Percentiles rank a stretch among this genome's conserved stretches.
phyloP scores from a whole-genome alignment of 2,329 filamentous ascomycete species.

The Neofusicoccum kwambonambiense region DNA sequence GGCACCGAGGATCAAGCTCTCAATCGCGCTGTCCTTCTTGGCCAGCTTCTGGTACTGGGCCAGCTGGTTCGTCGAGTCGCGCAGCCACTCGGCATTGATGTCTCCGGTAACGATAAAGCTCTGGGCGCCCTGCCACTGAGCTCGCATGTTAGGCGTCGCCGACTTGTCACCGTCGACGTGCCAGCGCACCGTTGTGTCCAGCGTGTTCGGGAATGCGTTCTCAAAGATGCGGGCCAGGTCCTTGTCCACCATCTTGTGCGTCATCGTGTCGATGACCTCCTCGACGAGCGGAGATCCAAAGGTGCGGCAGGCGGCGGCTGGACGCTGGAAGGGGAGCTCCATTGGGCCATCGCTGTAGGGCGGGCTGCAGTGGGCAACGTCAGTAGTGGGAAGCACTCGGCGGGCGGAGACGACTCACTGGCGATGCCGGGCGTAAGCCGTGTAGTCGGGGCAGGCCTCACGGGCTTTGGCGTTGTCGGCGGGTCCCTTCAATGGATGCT shows the following conservation, averaged over 20 bases:
- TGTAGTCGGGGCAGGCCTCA: constrained; percentile 66
- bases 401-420: constrained; percentile 53
- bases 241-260: constrained; percentile 73
- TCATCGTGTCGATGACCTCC: constrained; percentile 80
- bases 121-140: constrained; percentile 76
- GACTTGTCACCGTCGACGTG: constrained; percentile 62
- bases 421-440: constrained; percentile 55
- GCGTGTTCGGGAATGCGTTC: constrained; percentile 89
- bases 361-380: constrained; percentile 49
- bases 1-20: constrained; percentile 80
- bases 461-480: constrained; percentile 3
- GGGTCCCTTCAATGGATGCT: constrained; percentile 5
- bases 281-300: constrained; percentile 87
- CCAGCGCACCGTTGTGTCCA: constrained; percentile 87
- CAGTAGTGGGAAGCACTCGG: constrained; percentile 23
- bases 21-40: constrained; percentile 74
- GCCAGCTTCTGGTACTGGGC: constrained; percentile 84
- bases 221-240: constrained; percentile 92
- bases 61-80: constrained; percentile 91
- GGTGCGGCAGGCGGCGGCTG: constrained; percentile 76
- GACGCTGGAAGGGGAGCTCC: constrained; percentile 81
- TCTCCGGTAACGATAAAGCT: constrained; percentile 93
- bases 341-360: constrained; percentile 80
- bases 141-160: constrained; percentile 24
- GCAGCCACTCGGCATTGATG: constrained; percentile 89